A percentile compares a stretch with the other conserved stretches of the same genome.
These are phyloP conservation scores for Lecanicillium sp. DNA, from an alignment of 2,329 filamentous ascomycete species.

Conservation along the genomic window DNA sequence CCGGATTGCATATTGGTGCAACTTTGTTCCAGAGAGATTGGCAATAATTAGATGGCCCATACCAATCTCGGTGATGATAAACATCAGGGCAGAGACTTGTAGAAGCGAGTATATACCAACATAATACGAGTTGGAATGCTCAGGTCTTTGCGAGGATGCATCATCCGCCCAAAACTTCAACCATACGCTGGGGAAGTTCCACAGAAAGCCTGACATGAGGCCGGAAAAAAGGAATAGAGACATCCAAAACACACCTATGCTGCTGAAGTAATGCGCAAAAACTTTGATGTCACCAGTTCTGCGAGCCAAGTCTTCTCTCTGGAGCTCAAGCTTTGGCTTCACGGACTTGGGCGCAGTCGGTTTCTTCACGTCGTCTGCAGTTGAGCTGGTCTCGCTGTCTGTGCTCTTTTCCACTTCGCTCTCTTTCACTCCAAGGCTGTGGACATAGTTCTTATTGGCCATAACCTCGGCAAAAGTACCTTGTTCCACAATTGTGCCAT, in stretches of 20 bases:
- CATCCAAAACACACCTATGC: slow-evolving; percentile 6
- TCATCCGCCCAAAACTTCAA: slow-evolving; percentile 23
- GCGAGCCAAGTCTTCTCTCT: slow-evolving; percentile 9
- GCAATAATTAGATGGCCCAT: slow-evolving; percentile 11
- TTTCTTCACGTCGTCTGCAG: too few relatives aligned
- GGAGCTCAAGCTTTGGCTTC: neutral
- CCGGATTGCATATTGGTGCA: slow-evolving; percentile 16
- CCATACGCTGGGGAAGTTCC: slow-evolving; percentile 20
- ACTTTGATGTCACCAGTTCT: slow-evolving; percentile 14
- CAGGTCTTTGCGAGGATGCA: slow-evolving; percentile 8
- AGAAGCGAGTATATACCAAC: slow-evolving; percentile 15
- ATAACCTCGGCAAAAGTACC: slow-evolving; percentile 24
- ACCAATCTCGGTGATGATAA: slow-evolving; percentile 7
- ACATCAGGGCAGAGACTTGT: slow-evolving; percentile 4
- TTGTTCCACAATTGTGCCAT: slow-evolving; percentile 29
- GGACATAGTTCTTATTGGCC: slow-evolving; percentile 21
- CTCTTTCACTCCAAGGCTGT: slow-evolving; percentile 19
- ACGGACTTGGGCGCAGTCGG: neutral
- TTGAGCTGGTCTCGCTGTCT: neutral
- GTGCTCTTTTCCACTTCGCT: slow-evolving; percentile 1
- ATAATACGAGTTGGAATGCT: slow-evolving; percentile 8
- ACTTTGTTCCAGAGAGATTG: slow-evolving; percentile 2
- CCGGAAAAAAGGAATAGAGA: slow-evolving; percentile 4
- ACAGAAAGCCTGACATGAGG: slow-evolving; percentile 10
- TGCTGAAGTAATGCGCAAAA: slow-evolving; percentile 16